phyloP scores from a whole-genome alignment of 129 eudicot species.

The Artemisia tridentata region DNA sequence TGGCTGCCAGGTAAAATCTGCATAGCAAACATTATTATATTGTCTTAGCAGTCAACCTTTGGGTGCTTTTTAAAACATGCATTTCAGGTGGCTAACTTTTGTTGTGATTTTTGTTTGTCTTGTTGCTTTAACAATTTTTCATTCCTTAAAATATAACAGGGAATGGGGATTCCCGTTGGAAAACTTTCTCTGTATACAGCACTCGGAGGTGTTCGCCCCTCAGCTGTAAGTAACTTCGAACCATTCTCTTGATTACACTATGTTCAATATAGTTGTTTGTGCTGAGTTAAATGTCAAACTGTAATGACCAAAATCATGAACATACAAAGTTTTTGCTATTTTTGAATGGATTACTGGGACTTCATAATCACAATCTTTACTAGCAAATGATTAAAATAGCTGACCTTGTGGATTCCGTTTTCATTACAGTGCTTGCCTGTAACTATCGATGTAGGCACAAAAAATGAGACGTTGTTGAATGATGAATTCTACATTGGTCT shows the following conservation, averaged over 20 bases:
- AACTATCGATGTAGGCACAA: constrained; percentile 94
- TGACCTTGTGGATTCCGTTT: neutral
- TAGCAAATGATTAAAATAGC: neutral
- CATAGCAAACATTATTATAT: neutral
- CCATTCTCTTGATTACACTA: neutral
- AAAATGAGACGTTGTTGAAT: constrained; percentile 67
- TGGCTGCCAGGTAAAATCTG: constrained; percentile 76
- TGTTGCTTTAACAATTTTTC: too few relatives aligned
- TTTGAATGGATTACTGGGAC: neutral
- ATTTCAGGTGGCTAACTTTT: constrained; percentile 1
- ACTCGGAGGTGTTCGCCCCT: constrained; percentile 97
- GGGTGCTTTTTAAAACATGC: neutral
- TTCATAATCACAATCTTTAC: neutral
- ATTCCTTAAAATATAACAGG: constrained; percentile 41
- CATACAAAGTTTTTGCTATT: neutral
- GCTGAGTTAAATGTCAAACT: neutral
- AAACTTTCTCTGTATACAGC: constrained; percentile 91
- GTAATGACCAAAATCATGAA: too few relatives aligned
- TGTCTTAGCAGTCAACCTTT: neutral
- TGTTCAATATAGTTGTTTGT: neutral
- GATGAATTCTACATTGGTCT: constrained; percentile 95
- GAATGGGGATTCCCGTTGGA: constrained; percentile 98
- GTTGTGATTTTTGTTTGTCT: neutral
- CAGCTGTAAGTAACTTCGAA: constrained; percentile 52
- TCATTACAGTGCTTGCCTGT: constrained; percentile 75